These are phyloP conservation scores for Wallacemonas rigidus DNA, from an alignment of 208 protist species.

Conservation along the genomic window DNA sequence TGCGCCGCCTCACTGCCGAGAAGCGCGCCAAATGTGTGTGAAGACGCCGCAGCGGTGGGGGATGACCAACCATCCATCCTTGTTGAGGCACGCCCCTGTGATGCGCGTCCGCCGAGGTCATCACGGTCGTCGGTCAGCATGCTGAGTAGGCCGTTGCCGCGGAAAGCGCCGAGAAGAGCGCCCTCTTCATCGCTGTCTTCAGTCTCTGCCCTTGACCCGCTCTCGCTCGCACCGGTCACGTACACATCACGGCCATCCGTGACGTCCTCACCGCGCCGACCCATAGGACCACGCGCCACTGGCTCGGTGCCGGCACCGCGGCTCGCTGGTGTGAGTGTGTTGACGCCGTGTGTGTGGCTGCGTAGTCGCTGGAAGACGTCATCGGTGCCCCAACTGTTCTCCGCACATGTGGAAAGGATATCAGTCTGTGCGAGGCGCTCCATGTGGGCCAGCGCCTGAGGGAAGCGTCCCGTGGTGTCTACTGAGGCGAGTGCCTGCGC, in stretches of 20 bases:
- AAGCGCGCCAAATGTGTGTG: background rate
- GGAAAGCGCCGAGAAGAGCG: background rate
- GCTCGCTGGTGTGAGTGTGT: background rate
- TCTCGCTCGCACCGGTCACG: too few species aligned
- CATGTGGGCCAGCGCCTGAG: background rate
- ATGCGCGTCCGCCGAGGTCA: background rate
- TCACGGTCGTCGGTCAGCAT: background rate
- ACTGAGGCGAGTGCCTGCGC: background rate
- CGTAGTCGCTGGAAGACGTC: constrained; percentile 18
- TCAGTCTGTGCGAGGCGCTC: background rate
- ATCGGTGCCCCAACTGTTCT: constrained; percentile 15
- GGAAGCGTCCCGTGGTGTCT: background rate
- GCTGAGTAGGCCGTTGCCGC: background rate
- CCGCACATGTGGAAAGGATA: constrained; percentile 23
- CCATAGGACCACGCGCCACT: too few species aligned
- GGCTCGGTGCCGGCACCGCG: too few species aligned
- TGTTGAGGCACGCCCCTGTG: background rate
- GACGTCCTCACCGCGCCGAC: too few species aligned
- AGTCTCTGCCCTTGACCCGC: too few species aligned
- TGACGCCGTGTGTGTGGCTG: background rate
- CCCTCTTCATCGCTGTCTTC: constrained; percentile 1
- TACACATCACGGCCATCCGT: background rate
- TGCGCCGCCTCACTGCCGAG: constrained; percentile 1
- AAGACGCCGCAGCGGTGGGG: too few species aligned
- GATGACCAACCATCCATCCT: too few species aligned